Evolutionary conservation across 2,329 filamentous ascomycete species (phyloP), one percentile per base, ranked within the genome.

Genomic region (Exophiala viscosa): DNA sequence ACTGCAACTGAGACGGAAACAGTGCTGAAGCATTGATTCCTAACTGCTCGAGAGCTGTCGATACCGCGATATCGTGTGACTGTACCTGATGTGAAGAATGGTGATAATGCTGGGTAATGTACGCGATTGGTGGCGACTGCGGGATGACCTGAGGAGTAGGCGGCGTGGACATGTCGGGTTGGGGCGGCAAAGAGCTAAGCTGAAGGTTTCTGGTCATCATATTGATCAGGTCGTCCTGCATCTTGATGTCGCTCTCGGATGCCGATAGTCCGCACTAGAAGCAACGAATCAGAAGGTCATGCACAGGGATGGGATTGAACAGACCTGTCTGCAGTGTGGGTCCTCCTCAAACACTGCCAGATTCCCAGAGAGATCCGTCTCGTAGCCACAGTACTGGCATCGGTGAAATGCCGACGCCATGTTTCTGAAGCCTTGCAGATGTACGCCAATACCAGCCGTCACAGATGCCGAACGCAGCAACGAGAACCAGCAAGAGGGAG

Each of bases 21-120:
- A 96, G 79, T 17, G 81, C 75, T 7, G 75, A 68, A 2, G 86
- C 80, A 66, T 95, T 81, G 61, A 96, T 83, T 60, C 84, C 84
- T 41, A 74, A 67, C 44, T 75, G 70, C 52, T 80, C 75, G 41
- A 57, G 33, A 70, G 73, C 62, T 74, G 72, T 32, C 72, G 72
- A 5, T 77, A 77, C 58, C 79, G 77, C 11, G 77, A 83, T 17
- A 76, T 77, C 15, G 72, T 75, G 45, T 41, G 67, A 56, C 15
- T 71, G 69, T 43, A 67, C 75, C 56, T 85, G 66, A 67, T 95
- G 88, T 40, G 86, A 76, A 7, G 88, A 90, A 66, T 91, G 89
- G 59, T 86, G 86, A 69, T 95, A 95, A 69, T 95, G 90, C 65
- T 88, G 85, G 8, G 88, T 87, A 61, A 88, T 82, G 73, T 93